Conservation (phyloP, 192 early-diverging fungal genomes). For the Mycoemilia scoparia region DNA sequence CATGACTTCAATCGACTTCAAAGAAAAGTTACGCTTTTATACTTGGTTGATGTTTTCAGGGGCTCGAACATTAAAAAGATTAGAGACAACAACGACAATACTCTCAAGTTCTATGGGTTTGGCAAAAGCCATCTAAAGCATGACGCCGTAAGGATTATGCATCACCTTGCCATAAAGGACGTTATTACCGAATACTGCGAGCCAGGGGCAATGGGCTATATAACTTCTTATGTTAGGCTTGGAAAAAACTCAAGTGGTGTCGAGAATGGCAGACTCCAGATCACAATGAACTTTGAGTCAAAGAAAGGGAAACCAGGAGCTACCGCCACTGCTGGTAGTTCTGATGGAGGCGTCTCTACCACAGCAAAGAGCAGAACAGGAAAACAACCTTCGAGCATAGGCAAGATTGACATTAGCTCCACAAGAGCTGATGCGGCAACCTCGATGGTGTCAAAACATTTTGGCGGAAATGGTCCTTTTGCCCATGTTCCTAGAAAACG, state of each 20-base stretch:
- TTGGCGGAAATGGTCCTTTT: too few relatives aligned
- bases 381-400: too few relatives aligned
- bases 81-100: conserved; percentile 28
- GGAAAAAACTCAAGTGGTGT: conserved; percentile 28
- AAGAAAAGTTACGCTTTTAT: conserved; percentile 42
- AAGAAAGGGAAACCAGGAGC: not conserved
- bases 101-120: conserved; percentile 31
- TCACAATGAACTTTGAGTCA: conserved; percentile 22
- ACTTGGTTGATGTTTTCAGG: conserved; percentile 55
- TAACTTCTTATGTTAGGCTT: conserved; percentile 35
- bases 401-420: too few relatives aligned
- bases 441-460: too few relatives aligned
- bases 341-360: too few relatives aligned
- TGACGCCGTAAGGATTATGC: conserved; percentile 55
- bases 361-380: too few relatives aligned
- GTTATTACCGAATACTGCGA: conserved; percentile 44
- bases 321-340: not conserved
- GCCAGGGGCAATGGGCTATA: conserved; percentile 40
- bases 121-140: conserved; percentile 33
- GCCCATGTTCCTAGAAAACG: too few relatives aligned
- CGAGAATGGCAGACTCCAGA: conserved; percentile 23
- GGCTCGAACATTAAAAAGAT: conserved; percentile 44
- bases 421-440: too few relatives aligned
- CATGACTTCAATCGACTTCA: conserved; percentile 10
- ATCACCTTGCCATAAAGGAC: conserved; percentile 40